Percentiles rank a stretch among this genome's conserved stretches.
These are phyloP conservation scores for Tephrocybe sp. DNA, from an alignment of 768 basidiomycete genomes.

Conservation along the genomic window DNA sequence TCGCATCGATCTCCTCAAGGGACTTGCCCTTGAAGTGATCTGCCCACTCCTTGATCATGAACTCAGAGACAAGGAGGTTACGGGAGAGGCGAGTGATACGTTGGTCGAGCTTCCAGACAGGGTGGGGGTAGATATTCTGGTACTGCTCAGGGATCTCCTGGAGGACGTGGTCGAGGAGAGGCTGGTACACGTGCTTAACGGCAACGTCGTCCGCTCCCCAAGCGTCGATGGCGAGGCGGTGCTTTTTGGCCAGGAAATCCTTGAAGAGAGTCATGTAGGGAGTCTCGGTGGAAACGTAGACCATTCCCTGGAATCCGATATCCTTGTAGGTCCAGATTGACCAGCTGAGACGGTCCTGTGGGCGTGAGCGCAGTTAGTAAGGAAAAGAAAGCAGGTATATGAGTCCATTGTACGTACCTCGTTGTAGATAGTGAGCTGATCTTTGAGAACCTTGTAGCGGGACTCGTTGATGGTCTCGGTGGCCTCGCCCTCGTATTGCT, in stretches of 20 bases:
- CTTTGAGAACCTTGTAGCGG: slow-evolving; percentile 64
- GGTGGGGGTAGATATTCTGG: slow-evolving; percentile 57
- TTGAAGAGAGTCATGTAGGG: slow-evolving; percentile 70
- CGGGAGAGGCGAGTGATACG: slow-evolving; percentile 60
- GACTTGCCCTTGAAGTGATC: slow-evolving; percentile 61
- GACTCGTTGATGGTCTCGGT: slow-evolving; percentile 65
- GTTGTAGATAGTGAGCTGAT: slow-evolving; percentile 73
- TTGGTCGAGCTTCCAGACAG: slow-evolving; percentile 58
- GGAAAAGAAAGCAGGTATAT: no score
- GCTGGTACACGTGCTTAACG: slow-evolving; percentile 60
- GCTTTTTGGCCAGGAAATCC: slow-evolving; percentile 73
- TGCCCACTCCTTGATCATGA: slow-evolving; percentile 71
- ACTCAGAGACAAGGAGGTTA: slow-evolving; percentile 69
- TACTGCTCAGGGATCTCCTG: slow-evolving; percentile 50
- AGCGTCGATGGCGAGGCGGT: slow-evolving; percentile 70
- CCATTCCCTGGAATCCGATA: slow-evolving; percentile 87
- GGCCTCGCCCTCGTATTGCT: slow-evolving; percentile 52
- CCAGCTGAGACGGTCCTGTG: slow-evolving; percentile 66
- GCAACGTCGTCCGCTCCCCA: slow-evolving; percentile 70
- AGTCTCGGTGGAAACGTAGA: slow-evolving; percentile 63
- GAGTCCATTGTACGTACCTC: no score
- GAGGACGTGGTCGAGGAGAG: slow-evolving; percentile 60
- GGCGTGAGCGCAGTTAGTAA: background rate
- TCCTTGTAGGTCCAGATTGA: slow-evolving; percentile 89
- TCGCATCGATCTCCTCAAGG: slow-evolving; percentile 60